These are phyloP conservation scores for Acanthamoeba lenticulata DNA, from an alignment of 208 protist genomes.

Conservation along the genomic window DNA sequence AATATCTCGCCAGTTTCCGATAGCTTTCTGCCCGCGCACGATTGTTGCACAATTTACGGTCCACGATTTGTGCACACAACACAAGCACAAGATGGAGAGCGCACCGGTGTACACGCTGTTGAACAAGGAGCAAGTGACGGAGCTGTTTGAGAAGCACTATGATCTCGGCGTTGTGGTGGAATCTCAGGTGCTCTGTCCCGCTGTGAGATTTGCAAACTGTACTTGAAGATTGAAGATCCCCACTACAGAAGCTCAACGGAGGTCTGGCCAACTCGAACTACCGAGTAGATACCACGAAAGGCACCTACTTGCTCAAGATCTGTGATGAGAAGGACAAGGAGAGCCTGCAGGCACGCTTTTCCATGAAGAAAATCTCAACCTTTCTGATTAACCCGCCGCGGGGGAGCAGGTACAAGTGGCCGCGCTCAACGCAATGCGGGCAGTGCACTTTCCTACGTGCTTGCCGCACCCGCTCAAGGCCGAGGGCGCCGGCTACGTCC, in stretches of 20 bases:
- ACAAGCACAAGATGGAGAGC: background rate
- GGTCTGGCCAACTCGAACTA: conserved; percentile 47
- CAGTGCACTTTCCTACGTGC: conserved; percentile 3
- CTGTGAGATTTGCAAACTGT: background rate
- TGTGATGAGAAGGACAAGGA: conserved; percentile 42
- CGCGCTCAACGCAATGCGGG: background rate
- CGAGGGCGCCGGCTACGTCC: background rate
- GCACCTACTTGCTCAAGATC: background rate
- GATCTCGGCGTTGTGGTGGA: background rate
- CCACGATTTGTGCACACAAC: too few species aligned
- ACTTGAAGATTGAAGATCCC: background rate
- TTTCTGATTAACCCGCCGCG: too few species aligned
- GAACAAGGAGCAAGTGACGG: background rate
- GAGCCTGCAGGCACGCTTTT: background rate
- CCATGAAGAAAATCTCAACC: too few species aligned
- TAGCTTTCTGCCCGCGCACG: too few species aligned
- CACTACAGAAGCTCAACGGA: background rate
- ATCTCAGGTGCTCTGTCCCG: background rate
- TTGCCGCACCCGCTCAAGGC: conserved; percentile 23
- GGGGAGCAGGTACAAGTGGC: conserved; percentile 2
- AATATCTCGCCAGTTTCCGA: too few species aligned
- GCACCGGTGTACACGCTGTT: background rate
- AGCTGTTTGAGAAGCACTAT: background rate
- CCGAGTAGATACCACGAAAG: background rate
- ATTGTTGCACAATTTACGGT: too few species aligned